Percentiles rank a stretch among this genome's conserved stretches.
These are phyloP conservation scores for Vigna unguiculata DNA, from an alignment of 306 rosid species.

Conservation along the genomic window DNA sequence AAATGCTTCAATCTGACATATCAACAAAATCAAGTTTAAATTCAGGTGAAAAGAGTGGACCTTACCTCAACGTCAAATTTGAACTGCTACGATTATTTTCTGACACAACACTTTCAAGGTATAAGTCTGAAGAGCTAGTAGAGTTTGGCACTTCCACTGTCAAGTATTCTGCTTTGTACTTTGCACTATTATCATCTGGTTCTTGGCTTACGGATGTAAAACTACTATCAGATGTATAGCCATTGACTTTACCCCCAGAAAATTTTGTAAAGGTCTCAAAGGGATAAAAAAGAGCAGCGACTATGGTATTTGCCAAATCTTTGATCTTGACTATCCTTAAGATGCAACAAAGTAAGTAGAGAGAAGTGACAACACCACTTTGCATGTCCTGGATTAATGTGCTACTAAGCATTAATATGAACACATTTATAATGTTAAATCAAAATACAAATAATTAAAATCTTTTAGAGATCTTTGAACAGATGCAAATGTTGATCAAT, in stretches of 20 bases:
- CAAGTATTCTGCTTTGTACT: constrained; percentile 43
- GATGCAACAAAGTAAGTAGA: constrained; percentile 90
- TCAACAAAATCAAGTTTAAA: constrained; percentile 31
- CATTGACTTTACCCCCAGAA: constrained; percentile 60
- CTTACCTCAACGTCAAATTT: constrained; percentile 70
- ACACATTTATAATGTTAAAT: constrained; percentile 32
- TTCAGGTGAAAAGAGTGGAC: constrained; percentile 6
- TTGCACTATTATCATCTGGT: constrained; percentile 43
- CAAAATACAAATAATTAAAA: constrained; percentile 22
- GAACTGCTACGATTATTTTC: constrained; percentile 54
- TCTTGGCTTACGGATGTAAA: constrained; percentile 55
- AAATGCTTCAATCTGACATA: constrained; percentile 1
- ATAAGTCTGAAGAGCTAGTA: constrained; percentile 55
- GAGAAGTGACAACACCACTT: constrained; percentile 78
- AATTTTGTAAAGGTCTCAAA: constrained; percentile 58
- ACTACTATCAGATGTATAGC: constrained; percentile 51
- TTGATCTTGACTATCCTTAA: constrained; percentile 89
- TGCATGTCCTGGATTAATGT: constrained; percentile 69
- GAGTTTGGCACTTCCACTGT: constrained; percentile 47
- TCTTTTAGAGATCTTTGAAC: constrained; percentile 27
- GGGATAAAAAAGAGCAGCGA: constrained; percentile 82
- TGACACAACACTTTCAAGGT: constrained; percentile 41
- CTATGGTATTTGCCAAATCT: constrained; percentile 87
- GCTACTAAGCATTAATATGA: constrained; percentile 58
- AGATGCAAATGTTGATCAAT: constrained; percentile 30